phyloP scores from a whole-genome alignment of 2,329 filamentous ascomycete genomes.

The Samsoniella hepiali region DNA sequence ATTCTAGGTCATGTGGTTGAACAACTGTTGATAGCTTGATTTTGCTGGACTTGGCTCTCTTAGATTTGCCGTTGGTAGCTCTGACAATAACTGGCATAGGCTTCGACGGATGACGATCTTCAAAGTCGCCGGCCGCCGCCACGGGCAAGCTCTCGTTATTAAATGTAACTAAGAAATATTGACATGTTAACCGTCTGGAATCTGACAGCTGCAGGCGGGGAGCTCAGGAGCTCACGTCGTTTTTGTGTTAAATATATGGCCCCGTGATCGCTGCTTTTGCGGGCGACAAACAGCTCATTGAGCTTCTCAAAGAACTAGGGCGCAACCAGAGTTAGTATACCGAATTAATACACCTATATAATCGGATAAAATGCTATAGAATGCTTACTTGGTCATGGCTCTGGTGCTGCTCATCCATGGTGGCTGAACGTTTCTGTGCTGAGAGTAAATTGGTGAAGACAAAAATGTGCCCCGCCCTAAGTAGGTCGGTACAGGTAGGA shows the following conservation, averaged over 20 bases:
- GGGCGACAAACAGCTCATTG: conserved; percentile 62
- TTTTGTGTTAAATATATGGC: conserved; percentile 75
- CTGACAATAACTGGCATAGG: conserved; percentile 75
- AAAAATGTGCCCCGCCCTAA: conserved; percentile 13
- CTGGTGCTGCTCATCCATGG: conserved; percentile 31
- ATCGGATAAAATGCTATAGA: conserved; percentile 6
- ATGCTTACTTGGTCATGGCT: conserved; percentile 40
- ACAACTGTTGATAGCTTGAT: conserved; percentile 83
- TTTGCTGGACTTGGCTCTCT: conserved; percentile 53
- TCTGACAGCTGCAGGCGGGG: neutral
- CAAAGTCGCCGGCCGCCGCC: conserved; percentile 49
- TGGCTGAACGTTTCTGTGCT: neutral
- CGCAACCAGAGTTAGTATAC: conserved; percentile 8
- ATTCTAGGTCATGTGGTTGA: conserved; percentile 68
- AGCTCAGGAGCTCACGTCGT: conserved; percentile 58
- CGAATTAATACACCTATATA: neutral
- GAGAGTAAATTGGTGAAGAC: conserved; percentile 7
- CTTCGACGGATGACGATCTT: conserved; percentile 56
- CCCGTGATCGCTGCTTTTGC: conserved; percentile 68
- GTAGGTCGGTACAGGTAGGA: neutral
- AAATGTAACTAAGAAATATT: conserved; percentile 38
- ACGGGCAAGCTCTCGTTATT: conserved; percentile 42
- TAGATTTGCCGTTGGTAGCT: conserved; percentile 75
- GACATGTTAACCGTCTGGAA: neutral
- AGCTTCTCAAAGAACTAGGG: conserved; percentile 70